Evolutionary conservation across 2,329 filamentous ascomycete species (phyloP).

Genomic region (Rutstroemia sydowiana): DNA sequence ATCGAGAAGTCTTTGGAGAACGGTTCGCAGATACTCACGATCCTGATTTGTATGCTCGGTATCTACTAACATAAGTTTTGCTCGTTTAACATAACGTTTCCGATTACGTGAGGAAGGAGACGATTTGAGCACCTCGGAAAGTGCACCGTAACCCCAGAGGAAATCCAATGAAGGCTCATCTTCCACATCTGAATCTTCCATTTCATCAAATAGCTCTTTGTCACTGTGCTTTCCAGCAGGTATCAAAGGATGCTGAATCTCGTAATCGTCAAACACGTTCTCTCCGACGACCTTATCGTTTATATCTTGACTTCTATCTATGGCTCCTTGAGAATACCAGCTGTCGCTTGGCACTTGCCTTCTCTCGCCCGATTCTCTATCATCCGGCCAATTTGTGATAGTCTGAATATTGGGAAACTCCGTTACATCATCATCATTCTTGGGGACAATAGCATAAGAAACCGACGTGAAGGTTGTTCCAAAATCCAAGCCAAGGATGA

Average conservation of each 20-base stretch:
- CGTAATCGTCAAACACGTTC: conserved; percentile 2
- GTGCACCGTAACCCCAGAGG: conserved; percentile 15
- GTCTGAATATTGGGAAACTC: conserved; percentile 11
- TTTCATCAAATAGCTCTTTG: not conserved
- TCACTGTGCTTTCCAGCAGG: not conserved
- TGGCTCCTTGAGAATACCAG: conserved; percentile 16
- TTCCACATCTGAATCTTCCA: not conserved
- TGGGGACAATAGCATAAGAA: conserved; percentile 9
- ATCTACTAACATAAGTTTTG: conserved; percentile 16
- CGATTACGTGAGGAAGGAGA: conserved; percentile 1
- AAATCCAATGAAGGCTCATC: conserved; percentile 2
- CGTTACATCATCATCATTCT: not conserved
- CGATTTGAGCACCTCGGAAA: conserved; percentile 4
- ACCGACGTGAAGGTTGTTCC: conserved; percentile 16
- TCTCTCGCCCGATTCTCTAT: conserved; percentile 1
- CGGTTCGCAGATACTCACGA: conserved; percentile 5
- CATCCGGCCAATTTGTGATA: conserved; percentile 18
- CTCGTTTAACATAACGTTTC: conserved; percentile 8
- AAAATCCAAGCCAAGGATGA: conserved; percentile 15
- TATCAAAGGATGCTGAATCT: conserved; percentile 1
- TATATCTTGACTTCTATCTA: not conserved
- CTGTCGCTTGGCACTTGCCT: conserved; percentile 19
- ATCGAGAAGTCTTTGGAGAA: conserved; percentile 7
- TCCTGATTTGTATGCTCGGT: conserved; percentile 11
- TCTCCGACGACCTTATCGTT: not conserved